These are phyloP conservation scores for Lactarius sp. DNA, from an alignment of 768 basidiomycete genomes.

Conservation along the genomic window DNA sequence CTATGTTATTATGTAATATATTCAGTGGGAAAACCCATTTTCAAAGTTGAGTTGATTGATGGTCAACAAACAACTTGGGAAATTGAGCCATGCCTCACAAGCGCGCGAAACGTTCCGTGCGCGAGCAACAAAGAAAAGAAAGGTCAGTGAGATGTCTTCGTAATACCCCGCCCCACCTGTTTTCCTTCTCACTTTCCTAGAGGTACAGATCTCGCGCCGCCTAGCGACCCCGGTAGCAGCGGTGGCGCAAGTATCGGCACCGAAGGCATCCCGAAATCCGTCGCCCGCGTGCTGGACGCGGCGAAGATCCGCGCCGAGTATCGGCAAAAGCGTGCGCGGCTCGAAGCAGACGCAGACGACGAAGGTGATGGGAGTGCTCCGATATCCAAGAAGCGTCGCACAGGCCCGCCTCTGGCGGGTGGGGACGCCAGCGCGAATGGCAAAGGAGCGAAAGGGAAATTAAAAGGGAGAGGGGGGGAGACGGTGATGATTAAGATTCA, in stretches of 20 bases:
- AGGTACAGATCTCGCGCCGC: constrained; percentile 28
- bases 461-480: background rate
- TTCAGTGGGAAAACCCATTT: background rate
- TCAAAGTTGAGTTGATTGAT: background rate
- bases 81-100: constrained; percentile 33
- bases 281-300: constrained; percentile 61
- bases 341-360: constrained; percentile 38
- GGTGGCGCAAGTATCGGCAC: constrained; percentile 28
- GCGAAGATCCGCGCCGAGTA: constrained; percentile 51
- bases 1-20: constrained; percentile 18
- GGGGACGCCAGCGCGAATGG: constrained; percentile 22
- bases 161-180: background rate
- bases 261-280: constrained; percentile 68
- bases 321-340: constrained; percentile 29
- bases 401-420: constrained; percentile 25
- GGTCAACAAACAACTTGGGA: background rate
- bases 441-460: background rate
- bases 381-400: constrained; percentile 30
- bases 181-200: constrained; percentile 17
- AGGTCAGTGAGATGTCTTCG: constrained; percentile 26
- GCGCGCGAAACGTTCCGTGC: constrained; percentile 33
- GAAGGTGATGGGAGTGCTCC: background rate
- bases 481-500: constrained; percentile 39
- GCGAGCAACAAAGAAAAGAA: constrained; percentile 30
- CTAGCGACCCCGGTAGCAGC: background rate